A percentile compares a stretch with the other conserved stretches of the same genome.
phyloP scores from a whole-genome alignment of 495 filamentous ascomycete species.

The Hypoxylon rickii region DNA sequence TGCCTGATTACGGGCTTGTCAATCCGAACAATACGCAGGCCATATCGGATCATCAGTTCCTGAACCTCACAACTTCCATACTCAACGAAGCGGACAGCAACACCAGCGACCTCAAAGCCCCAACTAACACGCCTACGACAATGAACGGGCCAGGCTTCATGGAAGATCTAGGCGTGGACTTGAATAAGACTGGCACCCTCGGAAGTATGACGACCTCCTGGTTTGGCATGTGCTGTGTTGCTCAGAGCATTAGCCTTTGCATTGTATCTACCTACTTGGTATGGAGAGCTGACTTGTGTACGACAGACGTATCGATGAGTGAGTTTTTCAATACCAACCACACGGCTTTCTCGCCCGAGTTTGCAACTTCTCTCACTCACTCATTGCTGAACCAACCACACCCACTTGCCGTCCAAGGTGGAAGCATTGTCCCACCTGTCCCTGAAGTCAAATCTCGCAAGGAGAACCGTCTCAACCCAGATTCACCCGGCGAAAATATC shows the following conservation, averaged over 20 bases:
- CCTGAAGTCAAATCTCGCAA: slow-evolving; percentile 47
- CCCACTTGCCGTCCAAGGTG: slow-evolving; percentile 39
- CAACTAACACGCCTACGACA: slow-evolving; percentile 47
- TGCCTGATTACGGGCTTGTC: slow-evolving; percentile 45
- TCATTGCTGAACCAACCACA: slow-evolving; percentile 52
- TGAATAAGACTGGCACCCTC: slow-evolving; percentile 26
- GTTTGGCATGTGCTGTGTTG: too few relatives aligned
- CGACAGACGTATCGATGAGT: slow-evolving; percentile 29
- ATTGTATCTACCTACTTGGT: too few relatives aligned
- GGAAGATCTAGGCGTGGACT: slow-evolving; percentile 31
- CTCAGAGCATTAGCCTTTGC: too few relatives aligned
- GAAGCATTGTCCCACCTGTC: slow-evolving; percentile 34
- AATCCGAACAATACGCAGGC: slow-evolving; percentile 10
- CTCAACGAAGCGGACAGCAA: slow-evolving; percentile 39
- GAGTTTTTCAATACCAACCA: slow-evolving; percentile 34
- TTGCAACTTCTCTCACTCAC: slow-evolving; percentile 47
- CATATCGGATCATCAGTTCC: slow-evolving; percentile 32
- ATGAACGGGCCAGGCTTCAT: slow-evolving; percentile 26
- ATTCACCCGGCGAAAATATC: slow-evolving; percentile 16
- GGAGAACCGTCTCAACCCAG: slow-evolving; percentile 39
- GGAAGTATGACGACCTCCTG: slow-evolving; percentile 29
- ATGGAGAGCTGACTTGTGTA: not conserved
- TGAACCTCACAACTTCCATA: slow-evolving; percentile 41
- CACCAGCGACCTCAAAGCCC: slow-evolving; percentile 41
- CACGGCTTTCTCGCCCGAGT: slow-evolving; percentile 38